Base-by-base conservation (phyloP, 2,329 filamentous ascomycete species). In the Myriosclerotinia scirpicola region DNA sequence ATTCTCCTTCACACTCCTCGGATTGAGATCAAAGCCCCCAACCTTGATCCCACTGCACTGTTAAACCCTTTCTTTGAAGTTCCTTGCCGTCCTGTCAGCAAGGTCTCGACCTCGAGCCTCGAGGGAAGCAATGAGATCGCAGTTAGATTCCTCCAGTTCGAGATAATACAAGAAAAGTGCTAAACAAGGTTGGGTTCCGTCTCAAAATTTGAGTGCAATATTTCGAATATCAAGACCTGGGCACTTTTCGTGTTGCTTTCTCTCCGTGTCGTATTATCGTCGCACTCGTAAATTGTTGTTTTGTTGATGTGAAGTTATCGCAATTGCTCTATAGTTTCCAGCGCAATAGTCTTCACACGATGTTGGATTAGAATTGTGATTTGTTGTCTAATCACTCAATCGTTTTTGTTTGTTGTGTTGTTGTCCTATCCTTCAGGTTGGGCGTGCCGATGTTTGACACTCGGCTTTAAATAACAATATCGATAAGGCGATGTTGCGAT, bases 401-500 rank as follows among this genome's bases (percentile, higher is more conserved):
- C 4, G 26, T 42, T 53, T 52, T 15, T 26, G 17, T 50, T 26
- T 42, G 52, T 59, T 38, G 54, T 52, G 63, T 65, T 60, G 12
- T 42, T 46, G 5, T 54, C 40, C 17, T 44, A 38, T 55, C 36
- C 42, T 44, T 61, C 46, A 44, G 54, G 46, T 26, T 44, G 46
- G 44, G 54, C 38, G 22, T 40, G 17, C 34, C 9, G 44, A 17
- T 50, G 44, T 50, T 50, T 22, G 14, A 59, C 54, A 26, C 61
- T 65, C 54, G 44, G 63, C 22, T 36, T 60, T 44, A 59, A 30
- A 40, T 42, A 36, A 65, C 44, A 65, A 65, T 65, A 65, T 61
- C 64, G 55, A 65, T 65, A 65, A 60, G 64, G 64, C 54, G 38
- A 50, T 61, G 34, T 65, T 65, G 50, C 60, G 20, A 63, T n/a